Conservation (phyloP, 495 filamentous ascomycete species). For the Penicillium chermesinum region DNA sequence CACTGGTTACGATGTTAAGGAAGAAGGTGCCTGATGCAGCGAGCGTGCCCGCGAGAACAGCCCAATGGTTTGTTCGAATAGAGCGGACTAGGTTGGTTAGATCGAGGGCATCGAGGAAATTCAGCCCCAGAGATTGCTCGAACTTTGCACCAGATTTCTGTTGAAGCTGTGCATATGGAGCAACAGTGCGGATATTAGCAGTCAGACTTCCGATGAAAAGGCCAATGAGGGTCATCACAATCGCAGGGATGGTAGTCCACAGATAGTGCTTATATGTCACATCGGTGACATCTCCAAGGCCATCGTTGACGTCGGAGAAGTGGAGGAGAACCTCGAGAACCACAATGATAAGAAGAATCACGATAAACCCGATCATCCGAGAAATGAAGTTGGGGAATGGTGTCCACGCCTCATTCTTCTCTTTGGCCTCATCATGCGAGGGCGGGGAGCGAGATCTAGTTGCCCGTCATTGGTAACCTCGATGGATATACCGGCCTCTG, state of each 20-base stretch:
- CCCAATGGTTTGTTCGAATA: background rate
- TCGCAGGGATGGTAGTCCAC: constrained; percentile 12
- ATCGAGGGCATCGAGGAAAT: background rate
- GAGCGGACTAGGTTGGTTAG: background rate
- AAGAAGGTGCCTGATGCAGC: background rate
- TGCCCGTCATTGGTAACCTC: no score
- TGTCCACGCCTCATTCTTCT: constrained; percentile 2
- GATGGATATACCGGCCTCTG: no score
- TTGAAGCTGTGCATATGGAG: constrained; percentile 8
- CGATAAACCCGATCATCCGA: constrained; percentile 4
- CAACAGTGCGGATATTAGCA: constrained; percentile 11
- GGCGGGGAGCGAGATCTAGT: no score
- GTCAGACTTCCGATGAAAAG: constrained; percentile 6
- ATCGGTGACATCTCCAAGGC: constrained; percentile 4
- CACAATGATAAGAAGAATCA: constrained; percentile 1
- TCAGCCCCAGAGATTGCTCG: background rate
- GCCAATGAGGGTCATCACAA: constrained; percentile 5
- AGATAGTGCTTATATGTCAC: constrained; percentile 5
- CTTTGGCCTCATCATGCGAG: background rate
- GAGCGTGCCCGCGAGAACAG: background rate
- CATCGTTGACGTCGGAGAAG: constrained; percentile 6
- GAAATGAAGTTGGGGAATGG: constrained; percentile 8
- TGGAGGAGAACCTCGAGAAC: constrained; percentile 7
- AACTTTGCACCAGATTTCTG: background rate
- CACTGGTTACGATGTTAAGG: background rate